Evolutionary conservation across 2,329 filamentous ascomycete genomes (phyloP), one percentile per base, ranked within the genome.

Genomic region (Scorias spongiosa): DNA sequence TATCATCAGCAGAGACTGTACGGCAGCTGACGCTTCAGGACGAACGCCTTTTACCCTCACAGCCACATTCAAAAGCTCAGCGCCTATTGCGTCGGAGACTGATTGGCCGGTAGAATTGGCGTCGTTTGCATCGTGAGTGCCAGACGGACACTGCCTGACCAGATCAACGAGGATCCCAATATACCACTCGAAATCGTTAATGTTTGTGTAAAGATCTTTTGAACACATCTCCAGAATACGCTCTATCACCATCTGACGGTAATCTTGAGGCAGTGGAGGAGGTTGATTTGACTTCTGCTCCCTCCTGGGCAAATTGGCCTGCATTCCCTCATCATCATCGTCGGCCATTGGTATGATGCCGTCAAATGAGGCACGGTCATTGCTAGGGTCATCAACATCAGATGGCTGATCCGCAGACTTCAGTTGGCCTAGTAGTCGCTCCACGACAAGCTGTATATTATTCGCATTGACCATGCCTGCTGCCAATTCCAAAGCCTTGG

Each of bases 171-270:
- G 67, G 26, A 94, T 77, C 51, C 91, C 84, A 51, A 96, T 82
- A 61, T 96, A 96, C 91, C 91, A 98, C 52, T 95, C 89, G 60
- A 98, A 98, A 59, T 98, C 89, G 42, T 74, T 68, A 40, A 98
- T 71, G 56, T 87, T 85, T 34, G 75, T 74, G 60, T 96, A 98
- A 48, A 87, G 94, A 51, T 88, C 82, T 50, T 80, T 78, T 8
- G 86, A 84, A 61, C 89, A 96, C 78, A 98, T 93, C 48, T 80
- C 78, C 10, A 96, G 62, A 47, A 96, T 86, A 46, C 84, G 76
- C 45, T 75, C 74, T 42, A 96, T 85, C 15, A 95, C 85, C 54
- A 84, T 84, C 32, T 80, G 68, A 42, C 80, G 80, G 61, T 96
- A 98, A 50, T 93, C 85, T 48, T 88, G 81, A 0, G 91, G 87